Evolutionary conservation across 805 yeast genomes (phyloP).

Genomic region (Maudiozyma bulderi): DNA sequence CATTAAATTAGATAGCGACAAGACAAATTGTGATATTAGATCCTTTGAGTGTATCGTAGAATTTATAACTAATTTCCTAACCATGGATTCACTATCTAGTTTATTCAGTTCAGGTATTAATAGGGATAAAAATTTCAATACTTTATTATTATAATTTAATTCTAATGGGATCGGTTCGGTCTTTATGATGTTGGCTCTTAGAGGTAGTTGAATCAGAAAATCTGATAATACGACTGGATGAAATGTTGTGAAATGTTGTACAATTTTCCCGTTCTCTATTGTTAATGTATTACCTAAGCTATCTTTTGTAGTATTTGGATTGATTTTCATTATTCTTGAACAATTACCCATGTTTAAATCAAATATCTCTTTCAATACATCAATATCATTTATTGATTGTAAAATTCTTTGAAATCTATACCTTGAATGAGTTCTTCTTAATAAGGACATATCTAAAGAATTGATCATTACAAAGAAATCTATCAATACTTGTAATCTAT

Average conservation of each 20-base stretch:
- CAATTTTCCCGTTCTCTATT: slow-evolving; percentile 15
- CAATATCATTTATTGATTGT: slow-evolving; percentile 15
- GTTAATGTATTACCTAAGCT: slow-evolving; percentile 15
- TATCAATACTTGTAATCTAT: slow-evolving; percentile 7
- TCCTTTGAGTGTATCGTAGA: slow-evolving; percentile 34
- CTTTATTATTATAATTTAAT: slow-evolving; percentile 14
- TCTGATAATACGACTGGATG: slow-evolving; percentile 30
- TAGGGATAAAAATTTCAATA: slow-evolving; percentile 26
- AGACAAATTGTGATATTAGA: slow-evolving; percentile 35
- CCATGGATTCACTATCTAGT: slow-evolving; percentile 34
- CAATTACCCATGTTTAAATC: slow-evolving; percentile 2
- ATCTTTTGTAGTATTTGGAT: slow-evolving; percentile 10
- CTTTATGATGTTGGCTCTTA: slow-evolving; percentile 16
- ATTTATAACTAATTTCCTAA: slow-evolving; percentile 27
- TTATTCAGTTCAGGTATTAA: slow-evolving; percentile 28
- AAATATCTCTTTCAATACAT: slow-evolving; percentile 7
- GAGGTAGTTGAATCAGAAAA: slow-evolving; percentile 27
- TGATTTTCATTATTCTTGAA: slow-evolving; percentile 8
- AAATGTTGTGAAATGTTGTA: slow-evolving; percentile 23
- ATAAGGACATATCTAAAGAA: slow-evolving; percentile 17
- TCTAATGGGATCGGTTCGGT: slow-evolving; percentile 15
- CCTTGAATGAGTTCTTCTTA: slow-evolving; percentile 11
- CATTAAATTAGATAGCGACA: slow-evolving; percentile 31
- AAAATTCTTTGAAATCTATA: slow-evolving; percentile 14
- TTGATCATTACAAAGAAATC: slow-evolving; percentile 21